phyloP scores from a whole-genome alignment of 345 rosid species.

The Salix dunnii region DNA sequence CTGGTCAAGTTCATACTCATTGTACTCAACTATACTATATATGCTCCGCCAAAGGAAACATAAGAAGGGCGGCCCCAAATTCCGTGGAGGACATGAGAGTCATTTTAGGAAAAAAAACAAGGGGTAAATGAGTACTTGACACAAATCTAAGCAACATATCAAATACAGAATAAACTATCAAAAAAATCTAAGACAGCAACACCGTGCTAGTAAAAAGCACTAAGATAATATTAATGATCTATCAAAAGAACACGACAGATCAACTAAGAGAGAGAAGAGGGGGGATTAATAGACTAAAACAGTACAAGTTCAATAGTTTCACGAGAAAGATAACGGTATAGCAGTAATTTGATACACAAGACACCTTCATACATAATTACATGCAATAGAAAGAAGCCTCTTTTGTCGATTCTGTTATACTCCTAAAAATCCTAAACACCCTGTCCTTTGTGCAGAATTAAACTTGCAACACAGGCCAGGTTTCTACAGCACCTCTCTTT shows the following conservation, averaged over 20 bases:
- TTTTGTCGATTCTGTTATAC: neutral
- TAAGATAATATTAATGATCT: neutral
- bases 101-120: neutral
- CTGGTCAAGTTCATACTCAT: neutral
- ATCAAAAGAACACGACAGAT: neutral
- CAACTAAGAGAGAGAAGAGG: neutral
- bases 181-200: neutral
- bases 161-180: neutral
- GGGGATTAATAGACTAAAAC: neutral
- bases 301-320: neutral
- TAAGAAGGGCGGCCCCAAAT: neutral
- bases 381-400: neutral
- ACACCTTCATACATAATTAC: neutral
- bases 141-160: neutral
- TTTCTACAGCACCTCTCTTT: neutral
- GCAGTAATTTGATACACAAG: neutral
- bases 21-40: neutral
- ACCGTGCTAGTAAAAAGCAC: neutral
- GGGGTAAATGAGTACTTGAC: neutral
- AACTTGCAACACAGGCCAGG: neutral
- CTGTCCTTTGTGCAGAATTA: neutral
- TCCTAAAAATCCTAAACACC: neutral
- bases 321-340: neutral
- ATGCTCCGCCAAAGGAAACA: neutral
- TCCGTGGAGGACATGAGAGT: neutral